Base-by-base conservation (phyloP, 1,284 basidiomycete genomes). In the Meira miltonrushii region DNA sequence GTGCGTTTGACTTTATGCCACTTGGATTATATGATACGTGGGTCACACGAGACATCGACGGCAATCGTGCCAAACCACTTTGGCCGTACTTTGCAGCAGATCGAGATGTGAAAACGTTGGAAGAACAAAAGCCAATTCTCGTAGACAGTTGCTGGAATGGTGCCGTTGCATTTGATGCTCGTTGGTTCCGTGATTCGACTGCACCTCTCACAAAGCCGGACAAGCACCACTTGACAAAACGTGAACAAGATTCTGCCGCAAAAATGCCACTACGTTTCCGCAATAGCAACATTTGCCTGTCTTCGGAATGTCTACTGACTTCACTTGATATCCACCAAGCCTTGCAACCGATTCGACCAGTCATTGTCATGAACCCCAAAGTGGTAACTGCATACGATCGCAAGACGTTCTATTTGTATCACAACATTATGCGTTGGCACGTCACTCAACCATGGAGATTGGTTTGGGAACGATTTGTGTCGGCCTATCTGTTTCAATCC, bases 101-200 rank as follows among this genome's bases (percentile, higher is more conserved):
- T 5, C 3, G 17, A 9, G 37, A 39, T 39, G 38, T 54, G 4
- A 6, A 4, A 10, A 40, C 11, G 3, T 21, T 54, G 38, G 4
- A 39, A 12, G 23, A 17, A 40, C 13, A 23, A 10, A 15, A 54
- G 39, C 38, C 53, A 28, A 54, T 54, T 15, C 5, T 12, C 2
- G 53, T 54, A 5, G 23, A 17, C n/a, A 54, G 53, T 46, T 54
- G 53, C 17, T 54, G 53, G 53, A 54, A 39, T 46, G 53, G 53
- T 37, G 38, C 38, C 4, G 53, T 37, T 12, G 53, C 53, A 17
- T 54, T 54, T 17, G 38, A 43, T 23, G 53, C 53, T 13, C 11
- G 23, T n/a, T 41, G 25, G 38, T 39, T 54, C 19, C 37, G n/a
- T 28, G 51, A 53, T 28, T 5, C 17, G 8, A 44, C 43, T 13